A percentile compares a stretch with the other conserved stretches of the same genome.
phyloP scores from a whole-genome alignment of 495 filamentous ascomycete species.

The Trichoderma orchidacearum region DNA sequence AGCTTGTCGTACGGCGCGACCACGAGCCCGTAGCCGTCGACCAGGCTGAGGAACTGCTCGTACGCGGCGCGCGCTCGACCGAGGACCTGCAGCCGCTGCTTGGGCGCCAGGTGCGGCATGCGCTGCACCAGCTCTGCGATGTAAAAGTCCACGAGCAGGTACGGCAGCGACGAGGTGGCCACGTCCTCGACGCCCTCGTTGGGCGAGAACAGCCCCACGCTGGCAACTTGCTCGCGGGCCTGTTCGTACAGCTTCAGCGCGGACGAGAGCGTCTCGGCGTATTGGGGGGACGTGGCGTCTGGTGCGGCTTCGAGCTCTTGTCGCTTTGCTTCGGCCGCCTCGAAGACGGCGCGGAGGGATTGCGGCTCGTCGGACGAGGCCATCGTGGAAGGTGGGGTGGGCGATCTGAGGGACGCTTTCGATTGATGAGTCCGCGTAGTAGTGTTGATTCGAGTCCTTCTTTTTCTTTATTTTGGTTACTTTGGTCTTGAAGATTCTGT shows the following conservation, averaged over 20 bases:
- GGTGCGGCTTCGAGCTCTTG: slow-evolving; percentile 18
- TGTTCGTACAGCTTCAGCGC: slow-evolving; percentile 59
- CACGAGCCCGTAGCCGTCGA: slow-evolving; percentile 70
- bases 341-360: slow-evolving; percentile 29
- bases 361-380: slow-evolving; percentile 15
- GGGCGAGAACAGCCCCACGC: slow-evolving; percentile 70
- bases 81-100: slow-evolving; percentile 50
- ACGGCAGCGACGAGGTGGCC: slow-evolving; percentile 70
- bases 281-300: slow-evolving; percentile 41
- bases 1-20: slow-evolving; percentile 50
- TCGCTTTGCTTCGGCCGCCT: slow-evolving; percentile 39
- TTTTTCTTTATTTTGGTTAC: neutral
- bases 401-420: neutral
- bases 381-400: neutral
- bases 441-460: neutral
- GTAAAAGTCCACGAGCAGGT: slow-evolving; percentile 24
- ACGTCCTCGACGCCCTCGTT: slow-evolving; percentile 89
- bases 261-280: slow-evolving; percentile 50
- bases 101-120: slow-evolving; percentile 37
- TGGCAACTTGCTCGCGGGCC: slow-evolving; percentile 52
- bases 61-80: slow-evolving; percentile 49
- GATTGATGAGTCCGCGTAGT: neutral
- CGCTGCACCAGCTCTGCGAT: slow-evolving; percentile 20
- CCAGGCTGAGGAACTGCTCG: slow-evolving; percentile 59
- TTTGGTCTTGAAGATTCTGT: too few species aligned